Evolutionary conservation across 1,284 basidiomycete genomes (phyloP), one percentile per base, ranked within the genome.

Genomic region (Microbotryum saponariae): DNA sequence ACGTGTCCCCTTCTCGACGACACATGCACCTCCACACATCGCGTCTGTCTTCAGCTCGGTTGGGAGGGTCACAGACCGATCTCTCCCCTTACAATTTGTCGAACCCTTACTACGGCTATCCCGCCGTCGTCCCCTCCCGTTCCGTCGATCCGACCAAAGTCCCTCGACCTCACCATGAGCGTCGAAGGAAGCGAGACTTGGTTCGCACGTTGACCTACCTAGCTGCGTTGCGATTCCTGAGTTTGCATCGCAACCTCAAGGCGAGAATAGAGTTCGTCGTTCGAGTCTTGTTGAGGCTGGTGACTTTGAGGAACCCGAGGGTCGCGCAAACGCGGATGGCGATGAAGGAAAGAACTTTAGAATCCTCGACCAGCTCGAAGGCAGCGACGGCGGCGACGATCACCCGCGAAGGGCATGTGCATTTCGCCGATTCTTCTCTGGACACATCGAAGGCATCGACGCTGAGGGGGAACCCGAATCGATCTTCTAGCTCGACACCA

Each of bases 31-130:
- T 42, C 37, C 37, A 42, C 12, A 6, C 37, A 42, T 42, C 12
- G 37, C 37, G 37, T 18, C 37, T 42, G 12, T 42, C 37, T 42
- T 42, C 37, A 18, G 37, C 37, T 42, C 37, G 37, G 5, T 42
- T 42, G 6, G 37, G 12, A 16, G 37, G 37, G 37, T 42, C 37
- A 12, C 37, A 42, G 37, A 42, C 37, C 37, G 37, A 42, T 42
- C 37, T 42, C 67, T 71, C 69, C 0, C 76, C 76, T 6, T 77
- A 76, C 73, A 76, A 77, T 62, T 62, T 70, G 52, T 70, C 82
- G 55, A 91, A 90, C 69, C 89, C 89, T 0, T 90, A 86, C 76
- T 91, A 84, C 70, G 89, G 89, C n/a, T 91, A 91, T 74, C 87
- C 89, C 0, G 76, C 79, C 53, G 75, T 71, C n/a, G 57, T 68